Evolutionary conservation across 805 yeast species (phyloP), one percentile per base, ranked within the genome.

Genomic region (Vanderwaltozyma verrucispora): DNA sequence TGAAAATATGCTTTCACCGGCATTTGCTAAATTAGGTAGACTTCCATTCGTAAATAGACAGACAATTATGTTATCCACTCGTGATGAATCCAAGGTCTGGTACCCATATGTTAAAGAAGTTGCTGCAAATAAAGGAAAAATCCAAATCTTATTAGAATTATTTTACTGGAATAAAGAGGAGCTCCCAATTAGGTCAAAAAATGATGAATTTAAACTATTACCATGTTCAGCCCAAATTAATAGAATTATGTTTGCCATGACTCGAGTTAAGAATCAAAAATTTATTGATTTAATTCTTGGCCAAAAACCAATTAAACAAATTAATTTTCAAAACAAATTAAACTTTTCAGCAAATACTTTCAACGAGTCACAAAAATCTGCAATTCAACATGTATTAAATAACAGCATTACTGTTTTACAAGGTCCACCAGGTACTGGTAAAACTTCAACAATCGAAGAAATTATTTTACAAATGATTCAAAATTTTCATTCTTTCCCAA

Each of bases 351-450:
- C 62, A 27, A 69, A 65, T n/a, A 52, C 67, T 1, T 66, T 76
- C 42, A 76, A 76, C 49, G 72, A 67, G 6, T 76, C 82, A 0
- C 83, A 76, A 42, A 72, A 72, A 44, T 63, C 64, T 24, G 78
- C 79, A 2, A 50, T 64, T 30, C 77, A 74, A 42, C 70, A 75
- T 30, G 77, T 67, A 7, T 55, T 68, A 40, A 70, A 65, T 50
- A 74, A 64, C 49, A 62, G 69, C 17, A 70, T 67, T 29, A 75
- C 77, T 3, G 47, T 80, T 14, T 64, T 81, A 15, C 88, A 80
- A 55, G 89, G 88, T 2, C 89, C 89, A 1, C 88, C 88, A 2
- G 89, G 88, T 12, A 81, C 89, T 0, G 89, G 89, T 38, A 80
- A 80, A 53, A 81, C 89, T 0, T 74, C 78, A 32, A 80, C 87